A percentile compares a stretch with the other conserved stretches of the same genome.
These are phyloP conservation scores for Blastobotrys muscicola DNA, from an alignment of 805 yeast genomes.

Conservation along the genomic window DNA sequence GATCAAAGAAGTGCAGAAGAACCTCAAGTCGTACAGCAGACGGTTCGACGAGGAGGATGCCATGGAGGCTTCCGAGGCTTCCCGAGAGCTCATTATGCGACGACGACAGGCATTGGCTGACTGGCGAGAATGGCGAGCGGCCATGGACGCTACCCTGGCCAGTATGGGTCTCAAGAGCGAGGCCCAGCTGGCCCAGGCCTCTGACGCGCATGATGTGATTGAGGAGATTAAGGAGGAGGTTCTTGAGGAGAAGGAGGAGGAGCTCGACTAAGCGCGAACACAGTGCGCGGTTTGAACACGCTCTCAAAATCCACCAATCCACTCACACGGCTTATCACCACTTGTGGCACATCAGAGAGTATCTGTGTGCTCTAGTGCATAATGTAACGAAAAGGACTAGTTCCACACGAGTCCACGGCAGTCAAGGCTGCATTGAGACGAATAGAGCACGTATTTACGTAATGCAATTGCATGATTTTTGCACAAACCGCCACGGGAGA, in stretches of 20 bases:
- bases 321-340: neutral
- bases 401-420: too few species aligned
- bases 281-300: neutral
- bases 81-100: conserved; percentile 76
- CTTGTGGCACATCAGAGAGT: too few species aligned
- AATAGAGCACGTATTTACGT: too few species aligned
- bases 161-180: conserved; percentile 34
- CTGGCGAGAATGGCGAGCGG: conserved; percentile 74
- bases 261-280: conserved; percentile 18
- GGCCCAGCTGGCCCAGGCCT: conserved; percentile 35
- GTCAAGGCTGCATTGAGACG: too few species aligned
- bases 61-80: conserved; percentile 89
- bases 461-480: too few species aligned
- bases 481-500: too few species aligned
- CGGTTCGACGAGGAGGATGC: conserved; percentile 93
- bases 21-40: conserved; percentile 78
- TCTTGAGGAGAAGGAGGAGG: conserved; percentile 41
- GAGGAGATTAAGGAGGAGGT: conserved; percentile 63
- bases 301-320: neutral
- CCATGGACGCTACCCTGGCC: conserved; percentile 38
- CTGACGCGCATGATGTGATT: conserved; percentile 47
- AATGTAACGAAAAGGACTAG: too few species aligned
- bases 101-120: conserved; percentile 76
- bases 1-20: conserved; percentile 83
- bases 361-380: too few species aligned